A percentile compares a stretch with the other conserved stretches of the same genome.
These are phyloP conservation scores for Boletus rubropictus DNA, from an alignment of 768 basidiomycete species.

Conservation along the genomic window DNA sequence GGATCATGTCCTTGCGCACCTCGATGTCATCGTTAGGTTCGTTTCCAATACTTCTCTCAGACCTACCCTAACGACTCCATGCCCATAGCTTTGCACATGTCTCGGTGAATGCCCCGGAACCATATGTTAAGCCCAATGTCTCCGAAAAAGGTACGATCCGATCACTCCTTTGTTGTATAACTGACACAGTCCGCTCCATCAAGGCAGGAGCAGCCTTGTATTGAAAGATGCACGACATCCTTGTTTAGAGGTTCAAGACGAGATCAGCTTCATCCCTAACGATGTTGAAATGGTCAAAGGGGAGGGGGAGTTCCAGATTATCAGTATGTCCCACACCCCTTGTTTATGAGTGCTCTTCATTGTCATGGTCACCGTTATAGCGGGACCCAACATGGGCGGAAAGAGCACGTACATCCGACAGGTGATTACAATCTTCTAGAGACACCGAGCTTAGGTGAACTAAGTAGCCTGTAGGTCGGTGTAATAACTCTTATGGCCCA, in stretches of 20 bases:
- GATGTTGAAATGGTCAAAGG: slow-evolving; percentile 93
- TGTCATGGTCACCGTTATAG: slow-evolving; percentile 31
- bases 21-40: slow-evolving; percentile 89
- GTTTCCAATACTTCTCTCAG: not conserved
- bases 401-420: slow-evolving; percentile 97
- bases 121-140: slow-evolving; percentile 84
- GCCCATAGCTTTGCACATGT: slow-evolving; percentile 80
- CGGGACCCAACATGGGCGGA: slow-evolving; percentile 98
- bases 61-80: not conserved
- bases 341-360: not conserved
- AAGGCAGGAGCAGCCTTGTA: slow-evolving; percentile 76
- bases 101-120: slow-evolving; percentile 76
- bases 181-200: not conserved
- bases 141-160: slow-evolving; percentile 58
- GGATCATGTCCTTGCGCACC: slow-evolving; percentile 78
- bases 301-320: slow-evolving; percentile 92
- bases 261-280: slow-evolving; percentile 91
- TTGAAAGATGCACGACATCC: slow-evolving; percentile 90
- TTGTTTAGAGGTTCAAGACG: slow-evolving; percentile 94
- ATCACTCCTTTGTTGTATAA: not conserved
- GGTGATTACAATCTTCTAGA: slow-evolving; percentile 31
- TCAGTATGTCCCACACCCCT: slow-evolving; percentile 49
- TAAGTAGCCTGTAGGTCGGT: slow-evolving; percentile 54
- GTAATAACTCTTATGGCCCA: slow-evolving; percentile 98
- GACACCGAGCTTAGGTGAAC: not conserved